Conservation (phyloP, 2,329 filamentous ascomycete species). For the Amauroascus verrucosus region DNA sequence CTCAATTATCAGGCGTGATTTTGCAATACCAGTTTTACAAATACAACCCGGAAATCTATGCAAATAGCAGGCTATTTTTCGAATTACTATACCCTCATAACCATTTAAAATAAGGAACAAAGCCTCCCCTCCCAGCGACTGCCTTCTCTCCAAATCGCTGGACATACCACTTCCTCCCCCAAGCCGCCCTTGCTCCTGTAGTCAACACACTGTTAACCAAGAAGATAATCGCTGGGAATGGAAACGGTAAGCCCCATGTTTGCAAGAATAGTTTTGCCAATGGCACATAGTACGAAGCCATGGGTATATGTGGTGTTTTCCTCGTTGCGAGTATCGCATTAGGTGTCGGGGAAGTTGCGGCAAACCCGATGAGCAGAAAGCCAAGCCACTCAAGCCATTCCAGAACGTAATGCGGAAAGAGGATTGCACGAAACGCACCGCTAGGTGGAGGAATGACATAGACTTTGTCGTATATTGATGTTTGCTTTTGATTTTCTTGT, state of each 20-base stretch:
- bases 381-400: constrained; percentile 96
- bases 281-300: constrained; percentile 31
- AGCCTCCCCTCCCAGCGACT: constrained; percentile 62
- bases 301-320: constrained; percentile 19
- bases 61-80: too few relatives aligned
- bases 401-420: constrained; percentile 89
- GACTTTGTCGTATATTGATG: constrained; percentile 55
- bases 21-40: too few relatives aligned
- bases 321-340: not conserved
- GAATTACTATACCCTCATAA: too few relatives aligned
- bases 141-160: constrained; percentile 78
- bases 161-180: constrained; percentile 76
- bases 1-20: too few relatives aligned
- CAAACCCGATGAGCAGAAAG: constrained; percentile 55
- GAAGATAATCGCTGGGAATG: constrained; percentile 66
- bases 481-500: constrained; percentile 31
- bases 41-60: too few relatives aligned
- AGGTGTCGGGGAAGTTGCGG: constrained; percentile 19
- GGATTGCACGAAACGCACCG: constrained; percentile 69
- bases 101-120: constrained; percentile 49
- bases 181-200: constrained; percentile 78
- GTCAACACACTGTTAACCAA: constrained; percentile 76
- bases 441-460: constrained; percentile 75
- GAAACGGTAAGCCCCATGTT: constrained; percentile 41
- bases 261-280: constrained; percentile 22